A percentile compares a stretch with the other conserved stretches of the same genome.
phyloP scores from a whole-genome alignment of 2,329 filamentous ascomycete species.

The Acrodontium crateriforme region DNA sequence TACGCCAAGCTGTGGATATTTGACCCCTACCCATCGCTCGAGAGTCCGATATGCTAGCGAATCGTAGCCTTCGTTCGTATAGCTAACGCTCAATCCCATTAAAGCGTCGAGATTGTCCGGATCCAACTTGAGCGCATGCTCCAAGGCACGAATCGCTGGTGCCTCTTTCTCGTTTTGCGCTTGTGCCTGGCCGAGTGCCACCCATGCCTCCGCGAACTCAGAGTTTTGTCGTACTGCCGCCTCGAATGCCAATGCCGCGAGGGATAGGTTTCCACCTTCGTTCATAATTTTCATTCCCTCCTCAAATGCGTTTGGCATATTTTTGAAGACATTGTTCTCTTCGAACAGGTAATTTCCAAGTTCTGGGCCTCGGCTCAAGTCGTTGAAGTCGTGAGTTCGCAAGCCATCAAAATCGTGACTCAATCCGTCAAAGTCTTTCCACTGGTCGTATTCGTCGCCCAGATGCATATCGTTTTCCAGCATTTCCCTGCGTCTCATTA shows the following conservation, averaged over 20 bases:
- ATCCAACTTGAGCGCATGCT: constrained; percentile 79
- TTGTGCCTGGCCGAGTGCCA: constrained; percentile 78
- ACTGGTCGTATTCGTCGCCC: constrained; percentile 68
- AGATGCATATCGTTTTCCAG: constrained; percentile 51
- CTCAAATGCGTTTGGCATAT: constrained; percentile 72
- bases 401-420: constrained; percentile 47
- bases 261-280: constrained; percentile 82
- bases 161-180: constrained; percentile 98
- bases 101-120: constrained; percentile 75
- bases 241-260: constrained; percentile 90
- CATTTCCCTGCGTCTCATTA: constrained; percentile 43
- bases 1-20: constrained; percentile 73
- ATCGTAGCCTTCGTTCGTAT: constrained; percentile 98
- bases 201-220: constrained; percentile 83
- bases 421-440: constrained; percentile 59
- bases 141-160: constrained; percentile 83
- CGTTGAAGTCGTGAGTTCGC: constrained; percentile 44
- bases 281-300: constrained; percentile 89
- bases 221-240: constrained; percentile 85
- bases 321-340: constrained; percentile 77
- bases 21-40: constrained; percentile 91
- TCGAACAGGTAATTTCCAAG: constrained; percentile 91
- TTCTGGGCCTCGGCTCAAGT: constrained; percentile 25
- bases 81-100: constrained; percentile 91
- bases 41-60: constrained; percentile 90